Base-by-base conservation (phyloP, 805 yeast species). In the Cyberlindnera bimundalis region DNA sequence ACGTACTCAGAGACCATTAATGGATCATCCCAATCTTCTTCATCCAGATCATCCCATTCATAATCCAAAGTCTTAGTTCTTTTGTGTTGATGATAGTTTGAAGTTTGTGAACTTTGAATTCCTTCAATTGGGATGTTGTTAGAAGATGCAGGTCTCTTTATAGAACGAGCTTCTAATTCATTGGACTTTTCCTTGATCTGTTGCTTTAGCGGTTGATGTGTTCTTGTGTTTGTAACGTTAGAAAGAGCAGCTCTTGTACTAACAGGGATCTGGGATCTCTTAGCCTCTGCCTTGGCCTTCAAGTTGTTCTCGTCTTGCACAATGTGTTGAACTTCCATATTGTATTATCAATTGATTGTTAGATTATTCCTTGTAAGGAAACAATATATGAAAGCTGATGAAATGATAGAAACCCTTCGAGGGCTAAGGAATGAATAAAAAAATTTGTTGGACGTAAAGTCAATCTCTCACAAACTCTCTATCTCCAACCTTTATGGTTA, bases 1-100 rank as follows among this genome's bases (percentile, higher is more conserved):
- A 85, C 96, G 62, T 90, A 91, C 67, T 91, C 99, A 46, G 89
- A 78, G 24, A 86, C 97, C 96, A 91, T 90, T 47, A 86, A 65
- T 16, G 91, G 91, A 61, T 84, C 95, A 56, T 82, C 85, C 34
- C 68, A 62, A 60, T 84, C 95, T 56, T 83, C 91, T 33, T 79
- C 84, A 59, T 84, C 95, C 39, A 84, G 65, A 61, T 84, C 91
- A 56, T 83, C 89, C 87, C 89, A 69, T 35, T 64, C 65, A 37
- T 64, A 67, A 32, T 62, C 68, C 51, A 47, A 30, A 15, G 47
- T 52, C 40, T 55, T 53, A 13, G 53, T 44, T 35, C 51, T 45
- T 42, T 56, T 55, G 32, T 39, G 48, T 23, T 37, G 25, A 26
- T 39, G 28, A 13, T 41, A 27, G 11, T 28, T 13, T 3, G 27